Percentiles rank a stretch among this genome's conserved stretches.
These are phyloP conservation scores for Puya raimondii DNA, from an alignment of 176 grass and related monocot species.

Conservation along the genomic window DNA sequence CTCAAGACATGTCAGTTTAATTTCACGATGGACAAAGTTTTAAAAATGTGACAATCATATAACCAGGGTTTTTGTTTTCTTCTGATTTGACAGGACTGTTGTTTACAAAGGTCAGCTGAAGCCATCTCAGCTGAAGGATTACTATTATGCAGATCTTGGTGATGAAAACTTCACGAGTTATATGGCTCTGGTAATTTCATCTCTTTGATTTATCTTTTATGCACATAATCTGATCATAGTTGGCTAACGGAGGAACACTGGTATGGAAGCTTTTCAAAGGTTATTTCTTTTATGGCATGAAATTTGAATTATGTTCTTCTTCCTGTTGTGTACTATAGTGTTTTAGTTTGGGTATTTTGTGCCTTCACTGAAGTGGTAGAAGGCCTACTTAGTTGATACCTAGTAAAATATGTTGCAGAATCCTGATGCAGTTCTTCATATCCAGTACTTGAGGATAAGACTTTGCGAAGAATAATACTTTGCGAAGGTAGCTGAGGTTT, in stretches of 20 bases:
- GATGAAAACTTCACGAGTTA: slow-evolving; percentile 89
- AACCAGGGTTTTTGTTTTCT: slow-evolving; percentile 5
- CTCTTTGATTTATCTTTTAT: slow-evolving; percentile 41
- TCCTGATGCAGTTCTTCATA: slow-evolving; percentile 80
- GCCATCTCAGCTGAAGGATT: slow-evolving; percentile 69
- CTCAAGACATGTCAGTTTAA: not conserved
- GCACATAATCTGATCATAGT: slow-evolving; percentile 29
- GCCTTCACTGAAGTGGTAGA: slow-evolving; percentile 53
- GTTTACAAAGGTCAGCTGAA: slow-evolving; percentile 98
- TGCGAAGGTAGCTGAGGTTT: slow-evolving; percentile 71
- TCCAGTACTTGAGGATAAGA: slow-evolving; percentile 83
- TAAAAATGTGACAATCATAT: not conserved
- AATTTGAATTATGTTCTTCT: slow-evolving; percentile 35
- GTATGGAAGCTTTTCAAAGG: slow-evolving; percentile 43
- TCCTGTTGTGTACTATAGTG: slow-evolving; percentile 43
- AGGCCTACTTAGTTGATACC: slow-evolving; percentile 62
- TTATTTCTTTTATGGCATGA: slow-evolving; percentile 30
- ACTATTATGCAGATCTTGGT: slow-evolving; percentile 94
- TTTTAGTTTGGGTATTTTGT: slow-evolving; percentile 47
- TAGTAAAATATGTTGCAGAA: slow-evolving; percentile 88
- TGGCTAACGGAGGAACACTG: slow-evolving; percentile 28
- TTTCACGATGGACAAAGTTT: not conserved
- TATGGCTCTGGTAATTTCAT: slow-evolving; percentile 96
- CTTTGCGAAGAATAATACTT: slow-evolving; percentile 68
- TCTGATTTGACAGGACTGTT: slow-evolving; percentile 62